A percentile compares a stretch with the other conserved stretches of the same genome.
Conservation (phyloP, 371 early-diverging fungal genomes). For the Cokeromyces recurvatus region DNA sequence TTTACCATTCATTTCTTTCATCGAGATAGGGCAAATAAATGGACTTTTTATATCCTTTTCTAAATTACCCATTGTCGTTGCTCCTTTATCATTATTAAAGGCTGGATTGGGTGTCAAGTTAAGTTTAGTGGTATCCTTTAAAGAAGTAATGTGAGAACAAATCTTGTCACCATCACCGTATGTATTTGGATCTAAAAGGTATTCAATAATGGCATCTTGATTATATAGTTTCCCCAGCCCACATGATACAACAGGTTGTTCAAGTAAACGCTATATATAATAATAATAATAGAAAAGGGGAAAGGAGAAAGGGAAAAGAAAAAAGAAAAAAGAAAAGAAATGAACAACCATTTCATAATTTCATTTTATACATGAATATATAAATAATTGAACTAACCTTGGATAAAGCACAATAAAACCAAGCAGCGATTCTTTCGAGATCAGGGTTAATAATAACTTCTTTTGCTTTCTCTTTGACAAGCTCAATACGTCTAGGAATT, state of each 20-base stretch:
- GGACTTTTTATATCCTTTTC: conserved; percentile 52
- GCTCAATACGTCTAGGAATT: conserved; percentile 90
- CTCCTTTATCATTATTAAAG: conserved; percentile 41
- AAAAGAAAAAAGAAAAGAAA: too few relatives aligned
- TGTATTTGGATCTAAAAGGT: conserved; percentile 66
- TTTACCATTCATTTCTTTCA: conserved; percentile 94
- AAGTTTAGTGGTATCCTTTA: conserved; percentile 76
- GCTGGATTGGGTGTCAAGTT: conserved; percentile 72
- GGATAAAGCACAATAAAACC: conserved; percentile 86
- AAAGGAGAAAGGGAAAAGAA: too few relatives aligned
- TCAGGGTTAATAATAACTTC: conserved; percentile 71
- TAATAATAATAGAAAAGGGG: too few relatives aligned
- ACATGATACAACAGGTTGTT: conserved; percentile 77
- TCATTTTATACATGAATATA: not conserved
- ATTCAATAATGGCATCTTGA: conserved; percentile 83
- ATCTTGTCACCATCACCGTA: conserved; percentile 84
- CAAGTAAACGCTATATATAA: conserved; percentile 60
- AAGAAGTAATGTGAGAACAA: conserved; percentile 70
- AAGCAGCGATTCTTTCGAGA: conserved; percentile 61
- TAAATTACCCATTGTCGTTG: conserved; percentile 40
- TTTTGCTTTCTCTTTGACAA: conserved; percentile 86
- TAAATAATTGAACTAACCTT: conserved; percentile 46
- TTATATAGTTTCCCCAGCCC: conserved; percentile 90
- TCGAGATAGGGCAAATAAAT: conserved; percentile 88
- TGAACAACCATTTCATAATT: not conserved